phyloP scores from a whole-genome alignment of 139 green algal species.

The Micractinium sp. region DNA sequence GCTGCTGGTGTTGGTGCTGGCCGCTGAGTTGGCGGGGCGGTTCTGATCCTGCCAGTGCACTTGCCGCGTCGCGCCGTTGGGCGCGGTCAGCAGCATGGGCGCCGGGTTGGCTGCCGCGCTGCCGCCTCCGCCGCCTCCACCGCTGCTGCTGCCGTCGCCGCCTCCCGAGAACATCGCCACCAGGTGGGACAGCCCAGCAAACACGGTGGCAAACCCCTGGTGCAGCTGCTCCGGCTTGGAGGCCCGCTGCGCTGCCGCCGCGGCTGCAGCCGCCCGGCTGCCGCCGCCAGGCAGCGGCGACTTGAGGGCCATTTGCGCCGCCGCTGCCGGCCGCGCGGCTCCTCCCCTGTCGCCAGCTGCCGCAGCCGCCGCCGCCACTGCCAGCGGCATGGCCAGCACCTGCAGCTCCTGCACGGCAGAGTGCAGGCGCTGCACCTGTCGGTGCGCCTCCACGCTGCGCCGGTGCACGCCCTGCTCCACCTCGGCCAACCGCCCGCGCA shows the following conservation, averaged over 20 bases:
- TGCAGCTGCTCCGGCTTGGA: constrained; percentile 13
- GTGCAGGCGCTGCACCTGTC: constrained; percentile 20
- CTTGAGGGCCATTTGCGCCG: background rate
- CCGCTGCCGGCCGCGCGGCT: background rate
- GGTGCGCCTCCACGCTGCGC: constrained; percentile 7
- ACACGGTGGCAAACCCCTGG: background rate
- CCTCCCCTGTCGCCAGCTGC: background rate
- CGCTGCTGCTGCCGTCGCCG: background rate
- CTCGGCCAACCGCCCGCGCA: constrained; percentile 42
- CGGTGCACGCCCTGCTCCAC: constrained; percentile 31
- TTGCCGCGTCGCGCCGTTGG: constrained; percentile 6
- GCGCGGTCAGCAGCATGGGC: constrained; percentile 24
- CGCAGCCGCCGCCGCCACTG: constrained; percentile 1
- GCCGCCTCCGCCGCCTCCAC: background rate
- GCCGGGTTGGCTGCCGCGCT: background rate
- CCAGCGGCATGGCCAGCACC: constrained; percentile 21
- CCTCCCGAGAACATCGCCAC: constrained; percentile 1
- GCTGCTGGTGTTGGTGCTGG: background rate
- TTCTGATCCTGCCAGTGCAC: constrained; percentile 31
- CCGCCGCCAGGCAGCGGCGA: background rate
- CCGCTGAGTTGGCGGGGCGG: background rate
- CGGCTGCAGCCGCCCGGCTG: background rate
- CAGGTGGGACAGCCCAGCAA: constrained; percentile 23
- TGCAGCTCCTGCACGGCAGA: constrained; percentile 17
- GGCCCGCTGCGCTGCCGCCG: background rate